Evolutionary conservation across 768 basidiomycete genomes (phyloP).

Genomic region (Strobilomyces confusus): DNA sequence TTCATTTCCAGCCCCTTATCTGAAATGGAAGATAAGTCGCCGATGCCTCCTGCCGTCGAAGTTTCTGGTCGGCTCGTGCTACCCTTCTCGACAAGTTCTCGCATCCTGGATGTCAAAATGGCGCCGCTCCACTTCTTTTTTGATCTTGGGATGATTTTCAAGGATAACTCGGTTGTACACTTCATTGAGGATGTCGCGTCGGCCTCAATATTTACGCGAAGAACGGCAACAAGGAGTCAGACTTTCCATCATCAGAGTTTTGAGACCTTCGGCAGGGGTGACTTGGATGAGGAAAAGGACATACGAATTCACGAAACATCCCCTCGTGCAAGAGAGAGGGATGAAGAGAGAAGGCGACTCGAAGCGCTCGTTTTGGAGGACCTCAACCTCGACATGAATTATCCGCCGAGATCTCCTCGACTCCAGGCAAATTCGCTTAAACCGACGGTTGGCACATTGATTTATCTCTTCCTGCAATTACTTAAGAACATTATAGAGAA

Average conservation of each 20-base stretch:
- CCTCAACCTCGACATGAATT: conserved; percentile 50
- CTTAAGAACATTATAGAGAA: conserved; percentile 12
- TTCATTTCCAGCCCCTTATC: conserved; percentile 18
- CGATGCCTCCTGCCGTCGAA: conserved; percentile 19
- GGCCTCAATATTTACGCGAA: conserved; percentile 11
- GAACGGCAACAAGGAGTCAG: background rate
- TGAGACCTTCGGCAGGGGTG: conserved; percentile 11
- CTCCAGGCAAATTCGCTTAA: conserved; percentile 2
- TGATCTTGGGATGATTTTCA: conserved; percentile 51
- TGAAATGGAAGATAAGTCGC: conserved; percentile 12
- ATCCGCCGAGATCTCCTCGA: conserved; percentile 25
- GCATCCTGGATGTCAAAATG: conserved; percentile 35
- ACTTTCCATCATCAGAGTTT: background rate
- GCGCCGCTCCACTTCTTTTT: conserved; percentile 74
- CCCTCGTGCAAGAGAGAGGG: conserved; percentile 21
- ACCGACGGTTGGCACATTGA: conserved; percentile 15
- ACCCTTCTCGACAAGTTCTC: background rate
- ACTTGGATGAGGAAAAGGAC: conserved; percentile 13
- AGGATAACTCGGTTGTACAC: conserved; percentile 35
- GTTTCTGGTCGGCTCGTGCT: conserved; percentile 6
- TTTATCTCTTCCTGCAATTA: background rate
- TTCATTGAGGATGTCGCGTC: conserved; percentile 48
- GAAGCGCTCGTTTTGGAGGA: conserved; percentile 57
- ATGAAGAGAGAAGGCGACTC: conserved; percentile 39
- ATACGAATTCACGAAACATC: conserved; percentile 24